These are phyloP conservation scores for Suillus tomentosus DNA, from an alignment of 768 basidiomycete species.

Conservation along the genomic window DNA sequence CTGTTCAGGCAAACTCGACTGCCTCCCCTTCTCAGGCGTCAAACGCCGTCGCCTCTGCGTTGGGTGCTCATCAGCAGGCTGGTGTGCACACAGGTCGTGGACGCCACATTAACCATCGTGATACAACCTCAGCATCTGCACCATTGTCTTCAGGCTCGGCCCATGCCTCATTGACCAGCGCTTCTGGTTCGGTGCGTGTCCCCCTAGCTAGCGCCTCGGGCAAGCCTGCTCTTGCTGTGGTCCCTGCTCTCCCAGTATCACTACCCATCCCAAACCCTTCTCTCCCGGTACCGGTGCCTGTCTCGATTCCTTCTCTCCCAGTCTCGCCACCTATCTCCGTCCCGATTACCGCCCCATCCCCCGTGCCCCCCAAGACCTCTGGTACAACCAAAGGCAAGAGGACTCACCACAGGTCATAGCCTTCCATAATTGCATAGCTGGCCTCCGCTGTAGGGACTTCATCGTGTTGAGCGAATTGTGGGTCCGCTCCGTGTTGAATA, in stretches of 20 bases:
- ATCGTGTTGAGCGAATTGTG: conserved; percentile 1
- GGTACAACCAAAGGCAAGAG: background rate
- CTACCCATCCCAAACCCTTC: background rate
- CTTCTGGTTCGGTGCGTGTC: background rate
- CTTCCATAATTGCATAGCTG: background rate
- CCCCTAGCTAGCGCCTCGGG: background rate
- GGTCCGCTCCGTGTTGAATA: conserved; percentile 1
- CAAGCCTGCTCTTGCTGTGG: conserved; percentile 2
- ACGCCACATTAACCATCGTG: background rate
- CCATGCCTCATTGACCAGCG: background rate
- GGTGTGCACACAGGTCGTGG: background rate
- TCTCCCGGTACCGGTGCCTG: background rate
- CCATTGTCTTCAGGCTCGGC: background rate
- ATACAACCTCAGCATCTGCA: background rate
- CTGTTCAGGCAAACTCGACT: background rate
- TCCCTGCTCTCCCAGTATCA: background rate
- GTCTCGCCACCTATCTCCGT: background rate
- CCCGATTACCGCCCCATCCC: background rate
- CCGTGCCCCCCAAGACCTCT: background rate
- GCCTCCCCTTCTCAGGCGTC: background rate
- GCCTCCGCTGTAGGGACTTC: conserved; percentile 5
- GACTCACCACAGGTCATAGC: background rate
- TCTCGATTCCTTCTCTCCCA: background rate
- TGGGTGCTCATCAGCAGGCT: background rate
- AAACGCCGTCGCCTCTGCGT: background rate